These are phyloP conservation scores for Debaryomyces robertsiae DNA, from an alignment of 1,139 yeast genomes.

Conservation along the genomic window DNA sequence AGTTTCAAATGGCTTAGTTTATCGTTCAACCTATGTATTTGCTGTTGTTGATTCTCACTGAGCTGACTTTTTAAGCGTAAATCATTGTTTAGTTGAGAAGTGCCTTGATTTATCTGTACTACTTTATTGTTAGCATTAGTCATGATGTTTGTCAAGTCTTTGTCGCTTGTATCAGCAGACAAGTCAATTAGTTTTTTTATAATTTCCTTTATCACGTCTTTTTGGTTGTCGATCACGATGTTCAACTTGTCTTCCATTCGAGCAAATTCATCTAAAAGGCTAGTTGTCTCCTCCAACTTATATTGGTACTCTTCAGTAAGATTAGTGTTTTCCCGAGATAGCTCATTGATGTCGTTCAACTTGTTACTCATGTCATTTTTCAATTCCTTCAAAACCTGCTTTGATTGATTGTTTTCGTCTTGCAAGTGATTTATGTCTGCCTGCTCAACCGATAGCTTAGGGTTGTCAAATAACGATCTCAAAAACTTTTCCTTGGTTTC, in stretches of 20 bases:
- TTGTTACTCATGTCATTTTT: constrained; percentile 22
- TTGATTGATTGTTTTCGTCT: constrained; percentile 20
- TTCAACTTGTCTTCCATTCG: constrained; percentile 24
- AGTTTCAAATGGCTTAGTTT: constrained; percentile 11
- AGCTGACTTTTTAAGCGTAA: constrained; percentile 11
- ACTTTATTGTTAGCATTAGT: constrained; percentile 11
- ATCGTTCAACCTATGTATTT: constrained; percentile 9
- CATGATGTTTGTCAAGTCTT: constrained; percentile 12
- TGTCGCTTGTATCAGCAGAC: constrained; percentile 11
- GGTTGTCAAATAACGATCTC: constrained; percentile 24
- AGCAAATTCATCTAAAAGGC: constrained; percentile 20
- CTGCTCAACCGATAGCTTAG: constrained; percentile 19
- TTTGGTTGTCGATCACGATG: constrained; percentile 15
- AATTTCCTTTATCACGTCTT: constrained; percentile 13
- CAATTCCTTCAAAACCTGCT: constrained; percentile 21
- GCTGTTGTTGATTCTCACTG: constrained; percentile 11
- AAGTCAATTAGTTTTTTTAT: constrained; percentile 12
- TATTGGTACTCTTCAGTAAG: constrained; percentile 20
- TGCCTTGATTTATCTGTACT: constrained; percentile 10
- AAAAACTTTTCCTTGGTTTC: constrained; percentile 68
- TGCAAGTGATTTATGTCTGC: constrained; percentile 23
- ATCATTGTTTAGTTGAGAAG: constrained; percentile 11
- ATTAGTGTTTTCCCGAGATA: constrained; percentile 22
- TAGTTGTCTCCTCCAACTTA: constrained; percentile 16
- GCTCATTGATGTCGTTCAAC: constrained; percentile 22